phyloP scores from a whole-genome alignment of 139 green algal species.

The Chlamydomonas incerta region DNA sequence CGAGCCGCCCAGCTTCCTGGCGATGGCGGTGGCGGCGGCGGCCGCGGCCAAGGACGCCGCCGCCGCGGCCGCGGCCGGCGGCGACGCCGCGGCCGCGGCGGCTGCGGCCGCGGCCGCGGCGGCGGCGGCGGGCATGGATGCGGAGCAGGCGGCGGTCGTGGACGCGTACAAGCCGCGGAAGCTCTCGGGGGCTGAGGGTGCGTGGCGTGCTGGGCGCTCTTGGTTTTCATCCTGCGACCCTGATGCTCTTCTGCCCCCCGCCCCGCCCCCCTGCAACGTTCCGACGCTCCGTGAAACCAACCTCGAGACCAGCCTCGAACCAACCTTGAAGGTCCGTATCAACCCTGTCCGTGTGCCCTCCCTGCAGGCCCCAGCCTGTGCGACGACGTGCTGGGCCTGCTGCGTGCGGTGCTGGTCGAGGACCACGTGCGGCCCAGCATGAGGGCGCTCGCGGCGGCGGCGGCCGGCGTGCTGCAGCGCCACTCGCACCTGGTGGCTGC shows the following conservation, averaged over 20 bases:
- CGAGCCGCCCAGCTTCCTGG: constrained; percentile 8
- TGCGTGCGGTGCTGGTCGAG: constrained; percentile 27
- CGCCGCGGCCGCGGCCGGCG: not conserved
- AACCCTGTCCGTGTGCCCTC: not conserved
- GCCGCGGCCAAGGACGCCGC: too few relatives aligned
- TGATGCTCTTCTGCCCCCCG: too few relatives aligned
- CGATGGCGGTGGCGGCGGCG: not conserved
- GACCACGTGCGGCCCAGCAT: constrained; percentile 17
- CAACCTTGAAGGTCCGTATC: too few relatives aligned
- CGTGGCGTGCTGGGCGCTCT: too few relatives aligned
- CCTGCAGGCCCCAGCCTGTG: constrained; percentile 29
- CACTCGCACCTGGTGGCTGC: not conserved
- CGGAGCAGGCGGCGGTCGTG: too few relatives aligned
- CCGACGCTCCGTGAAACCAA: too few relatives aligned
- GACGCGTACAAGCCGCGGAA: constrained; percentile 9
- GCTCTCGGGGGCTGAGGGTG: constrained; percentile 20
- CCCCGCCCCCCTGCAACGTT: too few relatives aligned
- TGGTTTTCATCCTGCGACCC: too few relatives aligned
- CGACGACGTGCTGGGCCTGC: constrained; percentile 30
- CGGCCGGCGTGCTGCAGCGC: not conserved
- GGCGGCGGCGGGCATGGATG: not conserved
- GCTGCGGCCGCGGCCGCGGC: not conserved
- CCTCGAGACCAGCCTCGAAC: too few relatives aligned
- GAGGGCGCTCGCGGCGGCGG: not conserved
- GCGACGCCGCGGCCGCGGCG: not conserved